Conservation (phyloP, 768 basidiomycete genomes). For the Trametes gibbosa region DNA sequence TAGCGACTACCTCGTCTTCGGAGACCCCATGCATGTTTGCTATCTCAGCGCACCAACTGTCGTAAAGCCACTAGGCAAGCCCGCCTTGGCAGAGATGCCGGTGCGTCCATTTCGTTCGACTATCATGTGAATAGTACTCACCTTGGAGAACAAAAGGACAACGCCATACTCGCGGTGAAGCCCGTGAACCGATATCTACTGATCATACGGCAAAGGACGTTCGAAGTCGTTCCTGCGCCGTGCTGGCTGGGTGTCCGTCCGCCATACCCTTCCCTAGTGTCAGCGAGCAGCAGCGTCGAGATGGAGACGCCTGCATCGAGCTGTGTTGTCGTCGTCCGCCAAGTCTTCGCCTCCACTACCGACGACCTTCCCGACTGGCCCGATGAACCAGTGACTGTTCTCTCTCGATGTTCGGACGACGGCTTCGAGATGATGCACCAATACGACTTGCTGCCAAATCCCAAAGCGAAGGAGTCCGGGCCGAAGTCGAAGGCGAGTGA, state of each 20-base stretch:
- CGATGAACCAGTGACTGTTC: constrained; percentile 31
- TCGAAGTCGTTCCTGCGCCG: constrained; percentile 26
- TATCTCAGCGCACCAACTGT: constrained; percentile 9
- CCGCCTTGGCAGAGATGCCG: constrained; percentile 8
- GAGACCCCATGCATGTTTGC: constrained; percentile 23
- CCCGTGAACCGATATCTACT: constrained; percentile 29
- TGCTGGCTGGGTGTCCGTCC: constrained; percentile 16
- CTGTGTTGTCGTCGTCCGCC: constrained; percentile 28
- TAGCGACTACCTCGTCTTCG: constrained; percentile 23
- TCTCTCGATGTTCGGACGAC: constrained; percentile 26
- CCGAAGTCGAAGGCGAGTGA: background rate
- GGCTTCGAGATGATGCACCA: constrained; percentile 29
- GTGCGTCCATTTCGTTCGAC: background rate
- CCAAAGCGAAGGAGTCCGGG: constrained; percentile 1
- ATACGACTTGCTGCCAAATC: constrained; percentile 31
- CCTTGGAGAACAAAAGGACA: constrained; percentile 1
- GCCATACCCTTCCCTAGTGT: background rate
- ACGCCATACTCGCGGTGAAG: constrained; percentile 27
- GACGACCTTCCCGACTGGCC: constrained; percentile 30
- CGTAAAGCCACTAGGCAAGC: constrained; percentile 11
- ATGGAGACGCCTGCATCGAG: constrained; percentile 26
- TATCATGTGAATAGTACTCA: background rate
- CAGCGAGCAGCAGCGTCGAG: constrained; percentile 15
- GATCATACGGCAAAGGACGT: constrained; percentile 27
- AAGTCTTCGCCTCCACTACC: constrained; percentile 4